Conservation (phyloP, 2,329 filamentous ascomycete species). For the Dactylonectria estremocensis region DNA sequence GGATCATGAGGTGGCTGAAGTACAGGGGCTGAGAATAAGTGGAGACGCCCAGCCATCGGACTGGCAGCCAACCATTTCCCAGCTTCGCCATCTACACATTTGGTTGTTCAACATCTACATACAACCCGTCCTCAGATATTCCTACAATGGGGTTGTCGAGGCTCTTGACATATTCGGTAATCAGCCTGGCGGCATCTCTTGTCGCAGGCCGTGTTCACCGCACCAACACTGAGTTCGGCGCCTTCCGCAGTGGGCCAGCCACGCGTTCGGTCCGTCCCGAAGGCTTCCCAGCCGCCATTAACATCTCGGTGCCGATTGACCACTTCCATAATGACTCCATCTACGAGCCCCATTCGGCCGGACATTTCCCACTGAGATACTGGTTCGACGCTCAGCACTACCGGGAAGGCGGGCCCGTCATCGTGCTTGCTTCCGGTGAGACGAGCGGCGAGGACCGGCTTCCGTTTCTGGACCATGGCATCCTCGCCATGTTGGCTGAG, state of each 20-base stretch:
- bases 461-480: conserved; percentile 82
- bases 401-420: conserved; percentile 83
- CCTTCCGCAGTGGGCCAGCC: background rate
- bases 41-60: conserved; percentile 1
- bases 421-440: conserved; percentile 83
- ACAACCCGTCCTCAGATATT: background rate
- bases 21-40: background rate
- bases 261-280: conserved; percentile 22
- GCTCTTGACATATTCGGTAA: conserved; percentile 11
- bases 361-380: conserved; percentile 80
- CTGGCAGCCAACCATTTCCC: background rate
- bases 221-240: conserved; percentile 22
- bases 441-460: conserved; percentile 74
- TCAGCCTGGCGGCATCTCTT: conserved; percentile 12
- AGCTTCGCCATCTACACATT: conserved; percentile 3
- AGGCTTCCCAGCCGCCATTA: conserved; percentile 34
- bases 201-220: background rate
- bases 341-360: conserved; percentile 83
- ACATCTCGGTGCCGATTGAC: conserved; percentile 73
- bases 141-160: conserved; percentile 13
- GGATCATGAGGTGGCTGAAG: background rate
- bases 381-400: conserved; percentile 88
- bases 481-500: conserved; percentile 78
- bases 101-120: background rate
- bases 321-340: conserved; percentile 86